Conservation (phyloP, 306 rosid species). For the Begonia masoniana region DNA sequence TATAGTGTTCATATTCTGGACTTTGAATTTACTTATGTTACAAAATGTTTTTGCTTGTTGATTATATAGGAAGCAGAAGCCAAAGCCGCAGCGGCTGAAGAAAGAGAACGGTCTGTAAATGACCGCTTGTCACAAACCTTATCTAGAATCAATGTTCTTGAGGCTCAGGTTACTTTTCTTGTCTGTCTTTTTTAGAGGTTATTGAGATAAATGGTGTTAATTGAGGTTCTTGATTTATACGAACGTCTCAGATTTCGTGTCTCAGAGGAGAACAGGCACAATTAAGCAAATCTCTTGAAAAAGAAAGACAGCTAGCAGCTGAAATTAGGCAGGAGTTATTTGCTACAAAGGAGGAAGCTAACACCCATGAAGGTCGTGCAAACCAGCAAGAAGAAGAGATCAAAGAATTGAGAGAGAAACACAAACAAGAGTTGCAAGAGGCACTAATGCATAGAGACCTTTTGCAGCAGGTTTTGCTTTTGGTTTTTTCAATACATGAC, state of each 20-base stretch:
- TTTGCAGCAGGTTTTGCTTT: conserved; percentile 74
- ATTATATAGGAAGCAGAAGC: conserved; percentile 83
- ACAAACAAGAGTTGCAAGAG: conserved; percentile 91
- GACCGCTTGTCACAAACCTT: conserved; percentile 92
- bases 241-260: conserved; percentile 71
- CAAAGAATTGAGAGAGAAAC: conserved; percentile 61
- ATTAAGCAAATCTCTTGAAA: conserved; percentile 83
- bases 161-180: conserved; percentile 80
- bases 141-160: conserved; percentile 95
- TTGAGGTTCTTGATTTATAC: too few species aligned
- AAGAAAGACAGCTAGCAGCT: conserved; percentile 98
- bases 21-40: conserved; percentile 7
- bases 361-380: conserved; percentile 87
- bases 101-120: conserved; percentile 79
- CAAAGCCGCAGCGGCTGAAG: conserved; percentile 95
- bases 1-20: background rate
- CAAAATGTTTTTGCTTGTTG: conserved; percentile 2
- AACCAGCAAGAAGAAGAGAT: conserved; percentile 86
- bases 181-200: conserved; percentile 4
- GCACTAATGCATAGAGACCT: conserved; percentile 68
- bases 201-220: conserved; percentile 7
- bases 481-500: conserved; percentile 12
- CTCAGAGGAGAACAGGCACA: conserved; percentile 95
- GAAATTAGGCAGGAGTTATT: conserved; percentile 97
- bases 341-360: conserved; percentile 96